These are phyloP conservation scores for Jaminaea rosea DNA, from an alignment of 1,284 basidiomycete species.

Conservation along the genomic window DNA sequence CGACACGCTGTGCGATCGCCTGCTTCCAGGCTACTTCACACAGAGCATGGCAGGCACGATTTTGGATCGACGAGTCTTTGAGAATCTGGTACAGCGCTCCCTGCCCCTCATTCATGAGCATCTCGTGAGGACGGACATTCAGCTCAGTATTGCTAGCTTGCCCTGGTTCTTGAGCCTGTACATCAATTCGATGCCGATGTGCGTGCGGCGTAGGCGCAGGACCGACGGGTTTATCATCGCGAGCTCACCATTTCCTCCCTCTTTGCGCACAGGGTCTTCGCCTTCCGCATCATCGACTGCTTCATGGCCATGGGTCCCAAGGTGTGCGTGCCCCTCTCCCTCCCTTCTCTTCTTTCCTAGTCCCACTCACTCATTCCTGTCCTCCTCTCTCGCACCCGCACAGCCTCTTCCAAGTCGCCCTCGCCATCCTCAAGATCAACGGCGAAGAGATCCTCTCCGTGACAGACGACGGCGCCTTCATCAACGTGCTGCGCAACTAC, in stretches of 20 bases:
- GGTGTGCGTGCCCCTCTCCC: no score
- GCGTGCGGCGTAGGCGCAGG: no score
- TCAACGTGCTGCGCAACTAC: constrained; percentile 62
- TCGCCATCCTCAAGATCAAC: constrained; percentile 96
- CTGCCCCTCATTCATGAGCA: constrained; percentile 77
- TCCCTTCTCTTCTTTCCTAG: no score
- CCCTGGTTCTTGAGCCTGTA: constrained; percentile 89
- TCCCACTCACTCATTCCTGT: no score
- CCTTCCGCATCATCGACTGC: constrained; percentile 96
- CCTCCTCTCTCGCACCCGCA: no score
- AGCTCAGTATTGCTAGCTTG: constrained; percentile 88
- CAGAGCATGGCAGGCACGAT: constrained; percentile 98
- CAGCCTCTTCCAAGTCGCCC: constrained; percentile 86
- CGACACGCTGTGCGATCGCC: constrained; percentile 85
- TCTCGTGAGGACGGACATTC: constrained; percentile 83
- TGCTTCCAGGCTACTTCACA: constrained; percentile 93
- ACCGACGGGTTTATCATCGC: no score
- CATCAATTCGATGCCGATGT: constrained; percentile 99
- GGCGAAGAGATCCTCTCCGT: constrained; percentile 79
- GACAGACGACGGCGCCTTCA: constrained; percentile 93
- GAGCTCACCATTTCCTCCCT: no score
- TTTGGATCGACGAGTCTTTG: constrained; percentile 94
- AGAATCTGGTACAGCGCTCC: constrained; percentile 79
- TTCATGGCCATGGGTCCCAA: constrained; percentile 99
- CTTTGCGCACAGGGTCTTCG: constrained; percentile 99